Evolutionary conservation across 108 stramenopile genomes (phyloP).

Genomic region (Parietichytrium sp.): DNA sequence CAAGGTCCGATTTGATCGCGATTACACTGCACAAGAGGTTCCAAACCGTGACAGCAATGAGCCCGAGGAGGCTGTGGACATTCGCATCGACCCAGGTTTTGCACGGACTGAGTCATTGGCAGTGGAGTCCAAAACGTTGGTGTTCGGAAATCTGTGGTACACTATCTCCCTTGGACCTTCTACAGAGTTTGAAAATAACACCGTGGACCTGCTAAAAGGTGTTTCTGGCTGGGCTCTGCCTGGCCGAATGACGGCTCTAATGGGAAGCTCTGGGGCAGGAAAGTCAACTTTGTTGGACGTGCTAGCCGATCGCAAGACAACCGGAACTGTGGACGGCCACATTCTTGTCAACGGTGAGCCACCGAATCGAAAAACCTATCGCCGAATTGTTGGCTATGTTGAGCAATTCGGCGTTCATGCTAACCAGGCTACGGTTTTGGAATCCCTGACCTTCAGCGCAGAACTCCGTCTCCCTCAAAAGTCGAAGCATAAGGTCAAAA

Average conservation of each 20-base stretch:
- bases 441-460: slow-evolving; percentile 62
- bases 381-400: slow-evolving; percentile 60
- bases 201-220: slow-evolving; percentile 20
- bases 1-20: too few species aligned
- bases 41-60: too few species aligned
- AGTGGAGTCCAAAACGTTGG: too few species aligned
- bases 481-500: not conserved
- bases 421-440: slow-evolving; percentile 65
- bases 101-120: too few species aligned
- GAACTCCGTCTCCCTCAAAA: not conserved
- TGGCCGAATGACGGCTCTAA: slow-evolving; percentile 47
- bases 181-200: not conserved
- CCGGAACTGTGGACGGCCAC: slow-evolving; percentile 62
- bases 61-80: too few species aligned
- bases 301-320: slow-evolving; percentile 65
- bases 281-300: slow-evolving; percentile 71
- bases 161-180: not conserved
- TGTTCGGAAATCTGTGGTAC: slow-evolving; percentile 30
- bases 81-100: too few species aligned
- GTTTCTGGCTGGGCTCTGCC: slow-evolving; percentile 37
- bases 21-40: too few species aligned
- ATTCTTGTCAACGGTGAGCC: slow-evolving; percentile 65
- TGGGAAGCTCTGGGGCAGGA: slow-evolving; percentile 58
- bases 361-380: slow-evolving; percentile 40
- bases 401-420: slow-evolving; percentile 68